Base-by-base conservation (phyloP, 2,329 filamentous ascomycete species). In the Ceratocystis diversiconidia region DNA sequence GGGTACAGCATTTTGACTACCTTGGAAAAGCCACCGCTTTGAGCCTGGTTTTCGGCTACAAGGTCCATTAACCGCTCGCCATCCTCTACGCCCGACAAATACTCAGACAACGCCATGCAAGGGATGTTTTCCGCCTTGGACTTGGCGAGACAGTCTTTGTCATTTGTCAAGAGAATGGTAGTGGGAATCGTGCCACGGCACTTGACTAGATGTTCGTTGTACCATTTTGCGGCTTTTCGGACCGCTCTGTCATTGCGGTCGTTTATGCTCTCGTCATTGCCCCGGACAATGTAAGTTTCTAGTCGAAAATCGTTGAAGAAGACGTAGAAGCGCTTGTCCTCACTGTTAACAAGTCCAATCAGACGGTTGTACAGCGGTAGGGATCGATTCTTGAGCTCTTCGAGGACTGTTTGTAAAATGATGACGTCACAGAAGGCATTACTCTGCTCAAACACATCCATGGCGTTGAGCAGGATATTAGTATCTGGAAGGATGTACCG, bases 221-320 rank as follows among this genome's bases (percentile, higher is more conserved):
- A 99, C 94, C 94, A 99, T 72, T 86, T 84, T 63, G 92, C 90
- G 1, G 92, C 90, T 70, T 82, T 84, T 61, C 94, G 83, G 36
- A 99, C 90, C 57, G 94, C 91, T 68, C 92, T 85, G 74, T 99
- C 95, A 72, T 99, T 99, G 65, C 94, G 84, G 74, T 99, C 94
- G 73, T 99, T 99, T 76, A 99, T 94, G 2, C 84, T 88, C 78
- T 99, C 94, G 46, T 89, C 87, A 5, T 81, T 75, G 22, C 86
- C 82, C 68, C 94, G 82, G 32, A 82, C 77, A 61, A 96, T 84
- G 72, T 96, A 89, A 0, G 94, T 99, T 75, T 99, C 95, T 48
- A 92, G 79, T 63, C 92, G 84, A 73, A 99, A 99, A 72, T 99
- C 94, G 74, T 99, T 99, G 83, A 97, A 97, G 75, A 99, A 99